Conservation (phyloP, 164 flowering plant genomes). For the Stephania yunnanensis region DNA sequence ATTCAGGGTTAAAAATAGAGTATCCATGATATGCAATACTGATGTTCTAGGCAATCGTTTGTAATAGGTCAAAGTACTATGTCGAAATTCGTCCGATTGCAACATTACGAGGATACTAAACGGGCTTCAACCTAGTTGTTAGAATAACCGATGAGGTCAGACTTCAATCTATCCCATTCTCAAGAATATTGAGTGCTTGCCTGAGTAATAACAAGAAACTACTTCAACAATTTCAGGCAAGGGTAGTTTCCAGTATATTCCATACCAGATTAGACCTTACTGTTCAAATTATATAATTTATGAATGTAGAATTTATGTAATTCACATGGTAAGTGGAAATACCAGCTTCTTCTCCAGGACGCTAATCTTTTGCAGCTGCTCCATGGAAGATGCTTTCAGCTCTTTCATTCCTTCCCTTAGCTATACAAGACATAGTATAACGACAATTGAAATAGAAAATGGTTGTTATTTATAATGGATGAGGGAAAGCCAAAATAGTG, state of each 20-base stretch:
- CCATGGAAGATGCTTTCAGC: slow-evolving; percentile 38
- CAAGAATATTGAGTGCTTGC: neutral
- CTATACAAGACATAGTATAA: slow-evolving; percentile 25
- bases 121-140: neutral
- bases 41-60: too few relatives aligned
- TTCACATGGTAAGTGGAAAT: slow-evolving; percentile 15
- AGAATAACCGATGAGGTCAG: neutral
- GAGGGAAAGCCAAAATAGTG: neutral
- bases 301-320: neutral
- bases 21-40: too few relatives aligned
- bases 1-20: too few relatives aligned
- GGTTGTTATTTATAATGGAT: neutral
- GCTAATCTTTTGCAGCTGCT: slow-evolving; percentile 34
- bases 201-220: neutral
- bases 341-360: slow-evolving; percentile 69
- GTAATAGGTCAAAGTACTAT: neutral
- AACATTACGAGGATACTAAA: neutral
- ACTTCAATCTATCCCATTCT: neutral
- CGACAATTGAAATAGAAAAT: neutral
- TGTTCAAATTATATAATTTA: neutral
- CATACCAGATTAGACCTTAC: slow-evolving; percentile 1
- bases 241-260: neutral
- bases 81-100: neutral
- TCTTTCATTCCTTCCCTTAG: slow-evolving; percentile 44
- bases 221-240: neutral